phyloP scores from a whole-genome alignment of 306 rosid genomes.

The Erythrophleum fordii region DNA sequence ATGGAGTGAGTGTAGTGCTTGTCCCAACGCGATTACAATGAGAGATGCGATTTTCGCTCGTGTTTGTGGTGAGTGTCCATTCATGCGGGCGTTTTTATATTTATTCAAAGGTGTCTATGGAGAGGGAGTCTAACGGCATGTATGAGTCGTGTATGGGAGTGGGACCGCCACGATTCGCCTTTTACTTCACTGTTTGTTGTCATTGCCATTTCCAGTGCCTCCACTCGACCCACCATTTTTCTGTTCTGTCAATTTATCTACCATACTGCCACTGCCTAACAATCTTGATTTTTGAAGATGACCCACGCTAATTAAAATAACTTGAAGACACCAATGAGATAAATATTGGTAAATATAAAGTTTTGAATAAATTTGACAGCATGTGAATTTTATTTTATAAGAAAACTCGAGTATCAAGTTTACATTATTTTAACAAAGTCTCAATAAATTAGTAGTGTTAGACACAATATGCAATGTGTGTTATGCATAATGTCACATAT shows the following conservation, averaged over 20 bases:
- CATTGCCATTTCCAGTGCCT: neutral
- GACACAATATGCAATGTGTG: no score
- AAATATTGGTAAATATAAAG: no score
- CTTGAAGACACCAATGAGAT: no score
- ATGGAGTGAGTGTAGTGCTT: constrained; percentile 63
- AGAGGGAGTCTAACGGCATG: constrained; percentile 22
- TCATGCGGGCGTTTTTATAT: constrained; percentile 27
- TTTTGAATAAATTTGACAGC: no score
- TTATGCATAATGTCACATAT: no score
- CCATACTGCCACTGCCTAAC: neutral
- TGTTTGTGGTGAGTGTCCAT: neutral
- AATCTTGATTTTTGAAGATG: no score
- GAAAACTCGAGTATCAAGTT: no score
- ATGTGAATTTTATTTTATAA: no score
- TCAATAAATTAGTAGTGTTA: no score
- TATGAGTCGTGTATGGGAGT: constrained; percentile 6
- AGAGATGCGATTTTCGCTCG: constrained; percentile 48
- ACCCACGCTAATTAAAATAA: no score
- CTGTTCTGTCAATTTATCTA: neutral
- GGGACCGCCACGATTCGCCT: constrained; percentile 34
- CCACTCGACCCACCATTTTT: neutral
- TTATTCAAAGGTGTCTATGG: neutral
- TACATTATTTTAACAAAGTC: no score
- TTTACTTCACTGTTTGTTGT: neutral
- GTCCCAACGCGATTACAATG: constrained; percentile 34